Evolutionary conservation across 192 early-diverging fungal genomes (phyloP), one percentile per base, ranked within the genome.

Genomic region (Radiomyces spectabilis): DNA sequence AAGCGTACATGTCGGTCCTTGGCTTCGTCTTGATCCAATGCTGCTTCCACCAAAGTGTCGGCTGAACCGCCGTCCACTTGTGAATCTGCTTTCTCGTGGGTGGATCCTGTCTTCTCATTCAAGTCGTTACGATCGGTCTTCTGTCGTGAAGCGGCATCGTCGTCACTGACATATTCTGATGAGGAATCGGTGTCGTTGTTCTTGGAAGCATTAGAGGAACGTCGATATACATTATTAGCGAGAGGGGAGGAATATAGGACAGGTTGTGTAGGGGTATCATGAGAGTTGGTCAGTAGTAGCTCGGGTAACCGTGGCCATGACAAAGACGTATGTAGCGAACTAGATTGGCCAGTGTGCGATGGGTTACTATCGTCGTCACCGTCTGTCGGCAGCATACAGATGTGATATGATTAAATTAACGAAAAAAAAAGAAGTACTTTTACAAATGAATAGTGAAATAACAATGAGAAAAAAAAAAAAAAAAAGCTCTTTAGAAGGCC

Each of bases 1-100:
- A 60, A 66, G 7, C 57, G 26, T 30, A 59, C 57, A 51, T 66
- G 64, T 30, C 64, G 34, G 19, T 59, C 57, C 16, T 45, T 48
- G 1, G 53, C 51, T 16, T 58, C 57, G 2, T 24, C 52, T 22
- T 66, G 52, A 16, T 60, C 64, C 24, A 66, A 37, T 15, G 64
- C 64, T 13, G 64, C 64, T 29, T 59, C 57, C 4, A 66, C 64
- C 1, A 66, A 35, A 4, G 46, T 25, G 30, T 48, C 46, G 5
- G 24, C 19, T 19, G 38, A 15, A 12, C 38, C 13, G 16, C 13
- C 38, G 16, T 16, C 13, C 38, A 12, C 13, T 15, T 39, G 16
- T 10, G 42, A 15, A 10, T 44, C n/a, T 9, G 10, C 42, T 9
- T 26, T 26, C 19, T 44, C 8, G 12, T 12, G 8, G 9, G n/a